Conservation (phyloP, 2,329 filamentous ascomycete genomes). For the Phaeosphaeria sp. region DNA sequence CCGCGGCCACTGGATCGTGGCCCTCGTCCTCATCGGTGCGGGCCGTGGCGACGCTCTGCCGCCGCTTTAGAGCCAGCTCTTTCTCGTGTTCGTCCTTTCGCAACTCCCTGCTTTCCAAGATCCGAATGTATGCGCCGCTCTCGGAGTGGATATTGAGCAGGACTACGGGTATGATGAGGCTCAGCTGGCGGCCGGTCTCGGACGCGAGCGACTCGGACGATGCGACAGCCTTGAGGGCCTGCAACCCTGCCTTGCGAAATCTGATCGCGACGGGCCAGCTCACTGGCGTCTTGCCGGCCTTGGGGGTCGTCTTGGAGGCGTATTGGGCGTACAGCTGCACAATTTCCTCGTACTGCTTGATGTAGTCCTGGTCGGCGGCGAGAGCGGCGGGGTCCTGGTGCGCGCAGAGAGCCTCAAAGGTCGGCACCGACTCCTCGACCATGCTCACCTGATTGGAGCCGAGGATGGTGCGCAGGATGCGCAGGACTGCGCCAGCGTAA, state of each 20-base stretch:
- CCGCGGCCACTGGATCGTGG: constrained; percentile 70
- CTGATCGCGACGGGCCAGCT: constrained; percentile 79
- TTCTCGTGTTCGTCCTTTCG: constrained; percentile 72
- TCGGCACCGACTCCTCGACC: constrained; percentile 86
- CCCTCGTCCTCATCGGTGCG: constrained; percentile 74
- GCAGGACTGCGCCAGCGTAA: constrained; percentile 83
- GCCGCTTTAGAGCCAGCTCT: constrained; percentile 68
- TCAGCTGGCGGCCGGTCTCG: constrained; percentile 76
- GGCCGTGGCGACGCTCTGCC: constrained; percentile 81
- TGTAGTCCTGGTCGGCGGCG: constrained; percentile 83
- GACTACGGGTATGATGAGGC: constrained; percentile 81
- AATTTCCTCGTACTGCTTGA: constrained; percentile 81
- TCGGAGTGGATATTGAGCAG: constrained; percentile 85
- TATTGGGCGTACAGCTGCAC: constrained; percentile 81
- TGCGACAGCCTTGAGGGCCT: constrained; percentile 79
- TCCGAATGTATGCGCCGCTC: constrained; percentile 71
- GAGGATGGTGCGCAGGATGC: constrained; percentile 82
- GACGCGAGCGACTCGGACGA: constrained; percentile 79
- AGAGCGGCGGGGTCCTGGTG: constrained; percentile 87
- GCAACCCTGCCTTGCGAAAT: constrained; percentile 59
- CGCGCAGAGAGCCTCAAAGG: constrained; percentile 86
- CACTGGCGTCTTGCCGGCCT: constrained; percentile 52
- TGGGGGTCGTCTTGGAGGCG: constrained; percentile 67
- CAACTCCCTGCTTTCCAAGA: constrained; percentile 71
- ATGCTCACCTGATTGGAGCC: constrained; percentile 87